Evolutionary conservation across 306 rosid genomes (phyloP), one percentile per base, ranked within the genome.

Genomic region (barrel medic (Medicago truncatula)): DNA sequence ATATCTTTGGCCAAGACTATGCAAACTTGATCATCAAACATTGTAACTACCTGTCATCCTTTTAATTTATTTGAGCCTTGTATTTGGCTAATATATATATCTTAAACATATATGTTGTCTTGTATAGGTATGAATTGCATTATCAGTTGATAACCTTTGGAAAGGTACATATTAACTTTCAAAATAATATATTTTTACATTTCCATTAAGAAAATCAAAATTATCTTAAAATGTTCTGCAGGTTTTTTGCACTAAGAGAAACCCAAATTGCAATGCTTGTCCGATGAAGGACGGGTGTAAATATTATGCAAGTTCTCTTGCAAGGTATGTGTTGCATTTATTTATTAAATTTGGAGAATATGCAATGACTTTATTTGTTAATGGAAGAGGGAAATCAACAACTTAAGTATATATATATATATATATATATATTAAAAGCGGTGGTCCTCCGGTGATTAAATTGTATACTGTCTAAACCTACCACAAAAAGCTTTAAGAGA

Each of bases 91-190:
- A 1, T 34, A 17, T 11, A 1, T 34, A 17, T 11, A 60, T 49
- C 8, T 49, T 65, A 25, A 31, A 64, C 43, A 43, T 58, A 15
- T 62, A 7, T 74, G 9, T 78, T 34, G 2, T 36, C 13, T 59
- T 20, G 8, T 39, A 18, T 6, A 93, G 92, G 87, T 93, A 91
- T 52, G 87, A 89, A 62, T 84, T 93, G 8, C 98, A 89, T 82
- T 91, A 89, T 80, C 97, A 88, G 16, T 4, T 4, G 83, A 93
- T 93, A 76, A 91, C 97, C 2, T 91, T 86, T 78, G 97, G 97
- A 80, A 91, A 93, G 96, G 97, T 92, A 81, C 10, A 8, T 40
- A 14, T 9, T 18, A 14, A 31, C 1, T 0, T 36, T 52, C 11
- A 21, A 43, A 1, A 16, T 4, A 4, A 2, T 39, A 14, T 23